These are phyloP conservation scores for Leptographium wingfieldii DNA, from an alignment of 2,329 filamentous ascomycete genomes.

Conservation along the genomic window DNA sequence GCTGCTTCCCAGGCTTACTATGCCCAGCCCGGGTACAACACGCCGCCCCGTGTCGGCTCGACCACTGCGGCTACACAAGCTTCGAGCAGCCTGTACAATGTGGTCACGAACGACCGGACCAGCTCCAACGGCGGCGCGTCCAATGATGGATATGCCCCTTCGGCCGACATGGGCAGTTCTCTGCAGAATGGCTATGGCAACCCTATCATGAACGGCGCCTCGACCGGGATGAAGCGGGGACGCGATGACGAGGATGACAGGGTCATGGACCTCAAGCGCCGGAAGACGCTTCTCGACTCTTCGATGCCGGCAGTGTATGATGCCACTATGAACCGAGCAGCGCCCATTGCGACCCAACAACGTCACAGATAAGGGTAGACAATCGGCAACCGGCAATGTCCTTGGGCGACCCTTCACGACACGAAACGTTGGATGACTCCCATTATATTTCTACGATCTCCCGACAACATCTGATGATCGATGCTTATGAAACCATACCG, in stretches of 20 bases:
- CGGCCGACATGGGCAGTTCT: conserved; percentile 43
- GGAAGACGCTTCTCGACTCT: conserved; percentile 21
- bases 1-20: conserved; percentile 63
- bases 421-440: neutral
- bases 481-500: neutral
- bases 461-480: neutral
- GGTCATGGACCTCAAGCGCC: conserved; percentile 22
- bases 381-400: neutral
- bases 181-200: conserved; percentile 52
- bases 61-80: conserved; percentile 28
- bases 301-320: conserved; percentile 21
- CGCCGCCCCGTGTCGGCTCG: conserved; percentile 56
- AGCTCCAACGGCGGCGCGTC: conserved; percentile 50
- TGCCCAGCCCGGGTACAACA: conserved; percentile 58
- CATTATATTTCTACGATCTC: neutral
- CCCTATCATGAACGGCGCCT: conserved; percentile 52
- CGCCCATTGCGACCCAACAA: conserved; percentile 17
- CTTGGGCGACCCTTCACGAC: neutral
- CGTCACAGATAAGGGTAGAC: conserved; percentile 13
- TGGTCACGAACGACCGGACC: conserved; percentile 69
- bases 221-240: conserved; percentile 27
- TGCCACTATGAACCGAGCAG: conserved; percentile 13
- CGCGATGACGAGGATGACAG: conserved; percentile 32
- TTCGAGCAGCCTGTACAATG: conserved; percentile 76
- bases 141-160: conserved; percentile 58